Percentiles rank a stretch among this genome's conserved stretches.
Conservation (phyloP, 495 filamentous ascomycete species). For the Hyaloscypha bicolor region DNA sequence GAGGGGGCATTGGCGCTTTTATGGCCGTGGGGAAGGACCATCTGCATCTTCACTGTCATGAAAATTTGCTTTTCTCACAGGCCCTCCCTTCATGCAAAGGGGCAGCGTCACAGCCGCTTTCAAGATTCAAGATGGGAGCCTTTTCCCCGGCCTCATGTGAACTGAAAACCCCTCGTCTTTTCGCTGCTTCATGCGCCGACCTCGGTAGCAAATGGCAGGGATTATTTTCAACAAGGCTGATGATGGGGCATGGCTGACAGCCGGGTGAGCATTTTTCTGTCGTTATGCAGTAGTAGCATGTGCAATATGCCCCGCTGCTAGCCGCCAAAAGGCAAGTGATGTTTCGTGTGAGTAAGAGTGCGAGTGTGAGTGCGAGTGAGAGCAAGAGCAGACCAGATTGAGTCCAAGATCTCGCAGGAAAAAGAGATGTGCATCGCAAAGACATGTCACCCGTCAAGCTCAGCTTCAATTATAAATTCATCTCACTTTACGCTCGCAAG, state of each 20-base stretch:
- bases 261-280: neutral
- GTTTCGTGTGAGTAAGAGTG: neutral
- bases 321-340: neutral
- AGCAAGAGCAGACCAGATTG: neutral
- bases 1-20: neutral
- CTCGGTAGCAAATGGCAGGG: constrained; percentile 24
- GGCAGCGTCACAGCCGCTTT: neutral
- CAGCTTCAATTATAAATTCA: neutral
- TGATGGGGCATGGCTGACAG: neutral
- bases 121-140: neutral
- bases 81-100: neutral
- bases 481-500: neutral
- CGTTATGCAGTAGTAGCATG: neutral
- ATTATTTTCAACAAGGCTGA: constrained; percentile 15
- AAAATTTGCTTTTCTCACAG: neutral
- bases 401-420: neutral
- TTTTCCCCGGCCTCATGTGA: constrained; percentile 16
- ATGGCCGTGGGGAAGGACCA: constrained; percentile 3
- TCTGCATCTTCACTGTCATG: neutral
- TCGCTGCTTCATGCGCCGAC: constrained; percentile 22
- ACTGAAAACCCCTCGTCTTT: constrained; percentile 27
- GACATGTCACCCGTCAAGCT: neutral
- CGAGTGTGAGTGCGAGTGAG: neutral
- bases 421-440: too few relatives aligned
- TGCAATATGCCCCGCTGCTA: neutral